Evolutionary conservation across 441 rosid species (phyloP).

Genomic region (Brassica balearica): DNA sequence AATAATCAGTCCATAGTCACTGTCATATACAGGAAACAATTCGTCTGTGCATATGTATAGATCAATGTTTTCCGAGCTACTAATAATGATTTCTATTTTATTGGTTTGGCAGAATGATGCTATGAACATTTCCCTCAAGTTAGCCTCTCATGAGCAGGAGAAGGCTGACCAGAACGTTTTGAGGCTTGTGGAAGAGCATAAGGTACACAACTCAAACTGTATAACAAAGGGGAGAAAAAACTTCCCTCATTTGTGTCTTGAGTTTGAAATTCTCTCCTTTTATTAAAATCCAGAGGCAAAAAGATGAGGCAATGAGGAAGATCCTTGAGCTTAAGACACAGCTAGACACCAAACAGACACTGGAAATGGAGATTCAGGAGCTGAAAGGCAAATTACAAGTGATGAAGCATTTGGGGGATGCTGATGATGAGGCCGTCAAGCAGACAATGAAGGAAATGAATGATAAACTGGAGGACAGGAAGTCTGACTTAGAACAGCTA

Average conservation of each 20-base stretch:
- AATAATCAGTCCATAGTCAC: neutral
- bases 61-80: conserved; percentile 4
- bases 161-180: conserved; percentile 79
- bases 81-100: conserved; percentile 3
- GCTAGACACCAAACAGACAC: conserved; percentile 62
- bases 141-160: conserved; percentile 80
- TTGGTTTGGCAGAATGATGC: conserved; percentile 58
- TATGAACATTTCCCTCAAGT: conserved; percentile 66
- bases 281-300: conserved; percentile 63
- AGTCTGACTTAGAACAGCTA: conserved; percentile 50
- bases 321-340: conserved; percentile 76
- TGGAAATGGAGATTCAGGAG: conserved; percentile 80
- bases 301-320: conserved; percentile 67
- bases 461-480: conserved; percentile 64
- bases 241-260: conserved; percentile 20
- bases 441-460: conserved; percentile 74
- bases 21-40: neutral
- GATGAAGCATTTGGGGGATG: conserved; percentile 80
- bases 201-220: conserved; percentile 50
- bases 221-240: neutral
- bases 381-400: conserved; percentile 39
- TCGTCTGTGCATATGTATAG: neutral
- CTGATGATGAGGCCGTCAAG: conserved; percentile 71
- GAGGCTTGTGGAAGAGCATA: conserved; percentile 79
- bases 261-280: neutral